Conservation (phyloP, 169 alveolate genomes). For the Toxoplasma gondii region DNA sequence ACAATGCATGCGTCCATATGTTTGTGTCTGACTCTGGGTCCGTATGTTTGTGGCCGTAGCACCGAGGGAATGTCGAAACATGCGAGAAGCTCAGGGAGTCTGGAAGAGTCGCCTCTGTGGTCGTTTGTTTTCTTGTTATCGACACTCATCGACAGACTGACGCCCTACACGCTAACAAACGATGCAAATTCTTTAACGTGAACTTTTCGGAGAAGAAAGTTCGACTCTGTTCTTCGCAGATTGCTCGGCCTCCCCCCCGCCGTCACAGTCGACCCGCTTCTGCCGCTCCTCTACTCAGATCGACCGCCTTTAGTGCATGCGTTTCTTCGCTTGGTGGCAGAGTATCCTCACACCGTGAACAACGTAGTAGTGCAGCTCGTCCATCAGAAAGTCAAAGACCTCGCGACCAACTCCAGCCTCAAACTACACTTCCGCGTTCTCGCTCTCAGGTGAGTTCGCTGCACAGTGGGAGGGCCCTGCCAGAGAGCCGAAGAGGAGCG, state of each 20-base stretch:
- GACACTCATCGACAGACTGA: no score
- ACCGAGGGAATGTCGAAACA: no score
- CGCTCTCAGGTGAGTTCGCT: neutral
- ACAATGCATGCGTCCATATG: no score
- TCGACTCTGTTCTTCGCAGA: conserved; percentile 35
- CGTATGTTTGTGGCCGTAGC: no score
- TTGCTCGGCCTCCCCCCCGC: conserved; percentile 45
- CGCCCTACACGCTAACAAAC: no score
- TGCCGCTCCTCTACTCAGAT: conserved; percentile 45
- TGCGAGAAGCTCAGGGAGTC: no score
- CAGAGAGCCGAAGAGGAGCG: neutral
- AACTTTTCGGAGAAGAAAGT: no score
- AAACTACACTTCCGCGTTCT: neutral
- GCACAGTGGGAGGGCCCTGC: neutral
- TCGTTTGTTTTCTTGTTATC: no score
- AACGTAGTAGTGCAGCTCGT: neutral
- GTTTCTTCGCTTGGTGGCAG: conserved; percentile 45
- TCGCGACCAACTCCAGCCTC: neutral
- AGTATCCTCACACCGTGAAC: neutral
- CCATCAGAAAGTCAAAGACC: conserved; percentile 1
- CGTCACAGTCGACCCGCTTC: neutral
- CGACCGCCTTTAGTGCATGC: conserved; percentile 50
- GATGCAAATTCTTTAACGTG: no score
- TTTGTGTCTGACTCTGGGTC: no score
- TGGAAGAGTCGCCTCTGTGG: no score